Conservation (phyloP, 805 yeast species). For the Ogataea ramenticola region DNA sequence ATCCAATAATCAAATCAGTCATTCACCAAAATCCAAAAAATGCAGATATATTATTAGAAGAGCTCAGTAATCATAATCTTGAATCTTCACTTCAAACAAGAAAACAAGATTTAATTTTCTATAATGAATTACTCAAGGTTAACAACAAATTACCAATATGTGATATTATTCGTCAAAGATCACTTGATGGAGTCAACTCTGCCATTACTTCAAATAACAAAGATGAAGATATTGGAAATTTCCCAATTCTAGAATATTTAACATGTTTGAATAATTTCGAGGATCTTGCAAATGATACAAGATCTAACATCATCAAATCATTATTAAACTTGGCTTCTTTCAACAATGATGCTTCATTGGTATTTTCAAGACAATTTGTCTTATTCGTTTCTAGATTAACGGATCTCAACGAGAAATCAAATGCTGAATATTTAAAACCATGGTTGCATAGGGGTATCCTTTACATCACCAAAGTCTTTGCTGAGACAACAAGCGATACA, state of each 20-base stretch:
- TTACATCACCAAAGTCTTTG: constrained; percentile 55
- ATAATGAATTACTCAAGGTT: not conserved
- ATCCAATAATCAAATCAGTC: not conserved
- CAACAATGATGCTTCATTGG: constrained; percentile 23
- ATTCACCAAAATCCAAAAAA: not conserved
- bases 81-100: not conserved
- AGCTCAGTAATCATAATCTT: not conserved
- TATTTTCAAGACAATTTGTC: constrained; percentile 20
- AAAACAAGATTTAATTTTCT: not conserved
- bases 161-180: not conserved
- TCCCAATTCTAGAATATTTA: constrained; percentile 5
- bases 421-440: constrained; percentile 15
- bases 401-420: constrained; percentile 16
- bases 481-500: constrained; percentile 33
- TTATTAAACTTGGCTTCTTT: constrained; percentile 20
- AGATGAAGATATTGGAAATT: constrained; percentile 6
- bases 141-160: not conserved
- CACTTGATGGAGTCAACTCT: constrained; percentile 5
- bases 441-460: constrained; percentile 58
- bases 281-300: not conserved
- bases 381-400: constrained; percentile 3
- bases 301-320: constrained; percentile 3
- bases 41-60: not conserved
- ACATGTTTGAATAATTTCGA: not conserved
- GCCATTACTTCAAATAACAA: constrained; percentile 2